Conservation (phyloP, 805 yeast species). For the Wickerhamomyces chaumierensis region DNA sequence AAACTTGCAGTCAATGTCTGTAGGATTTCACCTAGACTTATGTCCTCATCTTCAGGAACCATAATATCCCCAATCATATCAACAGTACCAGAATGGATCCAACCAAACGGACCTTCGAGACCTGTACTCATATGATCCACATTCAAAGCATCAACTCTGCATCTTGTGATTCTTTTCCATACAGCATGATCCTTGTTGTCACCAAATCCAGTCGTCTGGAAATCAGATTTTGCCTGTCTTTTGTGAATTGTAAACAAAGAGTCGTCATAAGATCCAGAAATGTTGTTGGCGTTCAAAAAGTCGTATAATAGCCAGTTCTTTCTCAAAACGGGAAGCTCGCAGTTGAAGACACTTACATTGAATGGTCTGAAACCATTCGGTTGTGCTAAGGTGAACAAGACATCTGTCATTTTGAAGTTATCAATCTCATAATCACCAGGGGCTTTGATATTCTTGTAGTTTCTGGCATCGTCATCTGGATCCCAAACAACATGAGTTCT, state of each 20-base stretch:
- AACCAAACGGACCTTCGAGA: conserved; percentile 89
- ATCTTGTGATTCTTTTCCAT: conserved; percentile 59
- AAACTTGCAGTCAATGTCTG: conserved; percentile 34
- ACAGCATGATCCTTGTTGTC: conserved; percentile 18
- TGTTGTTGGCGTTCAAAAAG: conserved; percentile 67
- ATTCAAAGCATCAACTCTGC: conserved; percentile 75
- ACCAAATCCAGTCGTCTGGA: conserved; percentile 16
- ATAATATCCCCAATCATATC: conserved; percentile 88
- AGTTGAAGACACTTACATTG: conserved; percentile 76
- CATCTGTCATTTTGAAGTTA: conserved; percentile 73
- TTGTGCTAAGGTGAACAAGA: conserved; percentile 69
- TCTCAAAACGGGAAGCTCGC: conserved; percentile 68
- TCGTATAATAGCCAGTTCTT: conserved; percentile 94
- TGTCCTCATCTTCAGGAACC: conserved; percentile 57
- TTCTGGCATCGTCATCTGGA: conserved; percentile 71
- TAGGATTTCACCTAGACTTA: conserved; percentile 37
- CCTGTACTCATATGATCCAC: conserved; percentile 89
- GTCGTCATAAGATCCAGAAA: conserved; percentile 88
- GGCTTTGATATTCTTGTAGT: conserved; percentile 57
- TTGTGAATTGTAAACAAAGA: conserved; percentile 87
- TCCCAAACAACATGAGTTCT: conserved; percentile 81
- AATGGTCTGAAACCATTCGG: conserved; percentile 78
- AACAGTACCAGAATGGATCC: conserved; percentile 89
- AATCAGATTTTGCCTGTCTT: conserved; percentile 48
- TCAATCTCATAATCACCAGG: conserved; percentile 94